Evolutionary conservation across 208 protist genomes (phyloP), one percentile per base, ranked within the genome.

Genomic region (Borovskyia barvae): DNA sequence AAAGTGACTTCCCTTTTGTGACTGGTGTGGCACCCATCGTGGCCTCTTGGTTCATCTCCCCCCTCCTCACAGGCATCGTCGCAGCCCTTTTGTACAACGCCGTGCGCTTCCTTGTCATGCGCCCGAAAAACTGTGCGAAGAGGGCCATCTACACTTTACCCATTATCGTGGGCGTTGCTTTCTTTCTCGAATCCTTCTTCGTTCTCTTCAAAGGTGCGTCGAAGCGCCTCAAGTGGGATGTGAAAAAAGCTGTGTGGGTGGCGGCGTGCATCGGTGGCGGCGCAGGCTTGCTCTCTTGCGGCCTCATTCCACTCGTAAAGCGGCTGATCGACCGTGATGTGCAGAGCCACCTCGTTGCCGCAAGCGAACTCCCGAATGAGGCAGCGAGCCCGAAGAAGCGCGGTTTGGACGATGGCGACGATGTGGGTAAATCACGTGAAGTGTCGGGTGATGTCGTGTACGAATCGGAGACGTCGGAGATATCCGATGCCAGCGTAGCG

Each of bases 161-260:
- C 6, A 20, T 82, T 22, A 55, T 84, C 47, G 74, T 83, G 22
- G n/a, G 22, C 39, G n/a, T 80, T 8, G 62, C 77, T 26, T 82
- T 77, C 50, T 84, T 87, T 17, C 59, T 87, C 20, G 76, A 87
- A 77, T 57, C 56, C 26, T 66, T 87, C 68, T 87, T 87, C 24
- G 70, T 87, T 20, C 64, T 87, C 26, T 72, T 70, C 46, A 87
- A 76, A 36, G 80, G 59, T 11, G 80, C 80, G 14, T 53, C 42
- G 43, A 61, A 48, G 19, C 66, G 69, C 25, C 73, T 87, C 2
- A 6, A 67, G 25, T 87, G 80, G 77, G 2, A 32, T 0, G 35
- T 56, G 20, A 32, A 41, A 7, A 64, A 78, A 33, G 51, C 73
- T 9, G 42, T 50, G 50, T 87, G 80, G 80, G 62, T 87, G 20